Evolutionary conservation across 331 rosid species (phyloP), one percentile per base, ranked within the genome.

Genomic region (Quercus phellos): DNA sequence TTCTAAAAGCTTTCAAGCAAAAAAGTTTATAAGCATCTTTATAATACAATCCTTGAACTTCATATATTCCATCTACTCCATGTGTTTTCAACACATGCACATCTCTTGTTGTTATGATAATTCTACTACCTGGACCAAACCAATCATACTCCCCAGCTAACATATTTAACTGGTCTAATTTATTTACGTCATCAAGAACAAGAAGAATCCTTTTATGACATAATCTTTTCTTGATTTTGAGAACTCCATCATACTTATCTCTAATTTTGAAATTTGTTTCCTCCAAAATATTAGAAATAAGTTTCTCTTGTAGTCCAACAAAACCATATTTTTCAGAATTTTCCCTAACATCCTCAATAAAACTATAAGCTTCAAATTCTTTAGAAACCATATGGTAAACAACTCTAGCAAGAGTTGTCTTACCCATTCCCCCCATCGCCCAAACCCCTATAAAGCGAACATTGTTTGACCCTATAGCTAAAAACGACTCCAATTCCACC

Each of bases 371-470:
- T 4, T 79, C 83, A 74, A 79, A 79, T 11, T 74, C 54, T 66
- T 74, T 34, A 14, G 75, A 74, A 67, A 79, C 30, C 43, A 2
- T 4, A 53, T 79, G 68, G 2, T 55, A 79, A 17, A 74, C 42
- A 17, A 53, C 83, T 17, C 75, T 18, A 6, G 83, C 83, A 4
- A 63, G 43, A 13, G 83, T 50, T 5, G 83, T 74, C 26, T 79
- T 79, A 2, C 83, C 83, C 7, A 74, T 67, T 38, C 83, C 83
- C 9, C 75, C 70, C 4, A 74, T 43, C 56, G 70, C 79, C 67
- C 46, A 66, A 73, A 79, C 42, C 26, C 83, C 83, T 8, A 74
- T 53, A 59, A 74, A 12, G 27, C n/a, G n/a, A n/a, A 67, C 38
- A 13, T 43, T 6, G 32, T 51, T 21, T 7, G 51, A 64, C 56